Conservation (phyloP, 352 stramenopile genomes). For the Phytophthora sp. region DNA sequence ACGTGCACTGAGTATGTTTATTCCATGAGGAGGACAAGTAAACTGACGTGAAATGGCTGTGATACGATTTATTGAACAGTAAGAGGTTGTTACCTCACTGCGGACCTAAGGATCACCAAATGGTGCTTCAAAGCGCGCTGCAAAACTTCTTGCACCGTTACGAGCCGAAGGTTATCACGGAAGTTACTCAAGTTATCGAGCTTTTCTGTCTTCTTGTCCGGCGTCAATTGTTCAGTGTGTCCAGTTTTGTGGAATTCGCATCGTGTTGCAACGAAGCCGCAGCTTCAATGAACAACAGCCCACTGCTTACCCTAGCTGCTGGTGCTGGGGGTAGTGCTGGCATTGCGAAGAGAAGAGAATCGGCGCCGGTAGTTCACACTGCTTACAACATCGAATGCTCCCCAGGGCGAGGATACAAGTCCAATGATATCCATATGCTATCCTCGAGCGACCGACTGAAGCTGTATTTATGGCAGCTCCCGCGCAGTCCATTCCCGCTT, state of each 20-base stretch:
- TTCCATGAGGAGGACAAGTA: neutral
- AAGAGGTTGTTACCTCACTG: conserved; percentile 53
- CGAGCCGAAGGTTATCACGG: conserved; percentile 76
- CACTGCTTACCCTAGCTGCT: conserved; percentile 37
- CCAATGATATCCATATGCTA: conserved; percentile 73
- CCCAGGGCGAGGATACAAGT: conserved; percentile 85
- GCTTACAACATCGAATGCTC: conserved; percentile 89
- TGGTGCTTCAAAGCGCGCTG: conserved; percentile 79
- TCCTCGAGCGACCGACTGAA: conserved; percentile 70
- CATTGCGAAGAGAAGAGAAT: conserved; percentile 37
- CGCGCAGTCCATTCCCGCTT: conserved; percentile 68
- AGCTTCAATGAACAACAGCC: conserved; percentile 39
- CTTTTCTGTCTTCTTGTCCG: conserved; percentile 83
- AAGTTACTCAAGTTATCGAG: conserved; percentile 84
- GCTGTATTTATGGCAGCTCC: conserved; percentile 86
- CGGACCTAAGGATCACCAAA: conserved; percentile 53
- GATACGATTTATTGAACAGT: conserved; percentile 29
- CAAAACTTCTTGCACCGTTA: conserved; percentile 79
- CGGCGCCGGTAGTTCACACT: conserved; percentile 65
- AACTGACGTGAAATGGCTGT: conserved; percentile 14
- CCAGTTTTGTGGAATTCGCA: conserved; percentile 78
- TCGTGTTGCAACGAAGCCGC: conserved; percentile 55
- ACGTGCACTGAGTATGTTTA: conserved; percentile 22
- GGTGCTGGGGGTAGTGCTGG: conserved; percentile 33
- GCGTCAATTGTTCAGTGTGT: conserved; percentile 71